Conservation (phyloP, 345 rosid genomes). For the Salix brachista region DNA sequence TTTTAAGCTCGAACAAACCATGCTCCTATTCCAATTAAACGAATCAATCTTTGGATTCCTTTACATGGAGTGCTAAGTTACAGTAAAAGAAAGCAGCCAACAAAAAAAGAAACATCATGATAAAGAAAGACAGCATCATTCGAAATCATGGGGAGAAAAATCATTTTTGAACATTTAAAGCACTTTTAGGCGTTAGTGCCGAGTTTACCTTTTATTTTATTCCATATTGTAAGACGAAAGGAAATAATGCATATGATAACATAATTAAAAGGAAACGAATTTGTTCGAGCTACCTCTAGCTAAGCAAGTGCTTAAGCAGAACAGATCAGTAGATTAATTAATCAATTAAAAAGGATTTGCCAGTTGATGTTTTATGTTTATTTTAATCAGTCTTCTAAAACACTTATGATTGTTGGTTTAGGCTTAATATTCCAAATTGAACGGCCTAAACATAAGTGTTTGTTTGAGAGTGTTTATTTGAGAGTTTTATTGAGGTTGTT, state of each 20-base stretch:
- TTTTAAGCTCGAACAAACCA: not conserved
- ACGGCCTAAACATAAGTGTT: not conserved
- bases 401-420: too few relatives aligned
- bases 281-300: not conserved
- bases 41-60: constrained; percentile 13
- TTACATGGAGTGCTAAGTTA: not conserved
- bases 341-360: too few relatives aligned
- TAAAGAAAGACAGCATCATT: constrained; percentile 1
- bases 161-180: constrained; percentile 9
- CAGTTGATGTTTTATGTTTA: too few relatives aligned
- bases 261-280: not conserved
- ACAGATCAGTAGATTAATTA: too few relatives aligned
- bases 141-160: not conserved
- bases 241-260: not conserved
- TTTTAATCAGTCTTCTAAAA: too few relatives aligned
- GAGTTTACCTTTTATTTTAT: not conserved
- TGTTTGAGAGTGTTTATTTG: too few relatives aligned
- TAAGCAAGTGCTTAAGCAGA: too few relatives aligned
- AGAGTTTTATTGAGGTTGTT: fast-evolving
- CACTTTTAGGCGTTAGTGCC: not conserved
- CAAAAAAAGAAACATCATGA: not conserved
- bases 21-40: not conserved
- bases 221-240: not conserved
- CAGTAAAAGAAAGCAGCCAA: constrained; percentile 1
- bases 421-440: not conserved